Conservation (phyloP, 129 eudicot species). For the Oenanthe sinensis region DNA sequence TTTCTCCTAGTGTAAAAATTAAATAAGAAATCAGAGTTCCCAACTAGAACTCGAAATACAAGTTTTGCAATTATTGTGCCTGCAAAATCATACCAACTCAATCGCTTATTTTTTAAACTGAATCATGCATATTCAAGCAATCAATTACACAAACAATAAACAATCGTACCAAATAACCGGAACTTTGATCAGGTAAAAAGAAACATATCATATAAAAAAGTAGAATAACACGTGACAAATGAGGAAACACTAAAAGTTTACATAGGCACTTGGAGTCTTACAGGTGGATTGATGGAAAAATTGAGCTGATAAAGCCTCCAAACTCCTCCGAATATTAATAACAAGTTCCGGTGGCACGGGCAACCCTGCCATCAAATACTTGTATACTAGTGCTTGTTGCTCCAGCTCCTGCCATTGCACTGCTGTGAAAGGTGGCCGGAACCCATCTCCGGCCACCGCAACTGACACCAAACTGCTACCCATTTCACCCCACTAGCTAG, state of each 20-base stretch:
- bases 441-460: conserved; percentile 20
- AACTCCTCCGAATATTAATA: conserved; percentile 39
- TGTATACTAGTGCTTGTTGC: conserved; percentile 55
- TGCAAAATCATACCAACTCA: background rate
- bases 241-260: background rate
- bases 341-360: conserved; percentile 55
- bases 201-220: background rate
- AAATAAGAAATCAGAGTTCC: background rate
- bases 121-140: background rate
- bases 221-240: background rate
- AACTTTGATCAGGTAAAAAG: background rate
- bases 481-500: background rate
- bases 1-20: too few species aligned
- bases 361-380: conserved; percentile 42
- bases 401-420: conserved; percentile 56
- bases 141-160: background rate
- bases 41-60: too few species aligned
- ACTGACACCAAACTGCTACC: conserved; percentile 9
- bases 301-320: conserved; percentile 35
- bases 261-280: conserved; percentile 11
- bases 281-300: conserved; percentile 41
- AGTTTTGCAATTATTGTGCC: background rate
- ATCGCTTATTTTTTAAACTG: background rate
- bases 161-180: background rate
- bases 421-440: conserved; percentile 38